Base-by-base conservation (phyloP, 2,329 filamentous ascomycete genomes). In the Venturia asperata region DNA sequence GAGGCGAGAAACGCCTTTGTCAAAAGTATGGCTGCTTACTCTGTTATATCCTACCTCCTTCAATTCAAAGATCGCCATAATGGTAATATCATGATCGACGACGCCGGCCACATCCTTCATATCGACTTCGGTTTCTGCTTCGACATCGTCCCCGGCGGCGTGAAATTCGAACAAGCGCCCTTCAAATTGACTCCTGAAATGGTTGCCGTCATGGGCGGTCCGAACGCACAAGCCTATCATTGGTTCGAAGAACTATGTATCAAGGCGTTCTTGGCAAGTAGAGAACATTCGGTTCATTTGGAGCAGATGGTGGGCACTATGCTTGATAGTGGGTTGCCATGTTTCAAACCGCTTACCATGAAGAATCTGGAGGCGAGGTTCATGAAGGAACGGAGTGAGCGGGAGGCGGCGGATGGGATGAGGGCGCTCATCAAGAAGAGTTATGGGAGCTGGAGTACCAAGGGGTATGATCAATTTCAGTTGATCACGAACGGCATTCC, bases 101-200 rank as follows among this genome's bases (percentile, higher is more conserved):
- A 97, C 72, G 90, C 89, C 0, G 94, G 95, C 4, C 94, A 99
- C 77, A 96, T 99, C 72, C 85, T 99, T 64, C 94, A 99, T 79
- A 97, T 99, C 70, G 94, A 99, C 76, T 99, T 99, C 73, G 94
- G 94, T 11, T 99, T 99, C 83, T 97, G 93, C 79, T 99, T 99
- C 78, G 95, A 99, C 73, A 97, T 99, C 70, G 94, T 92, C 1
- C 94, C 94, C 0, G 94, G 94, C 61, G 94, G 95, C 67, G 92
- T 99, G 72, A 93, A 92, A 71, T 99, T 99, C 74, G 94, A 99
- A 80, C 89, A 94, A 30, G 94, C 94, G 0, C 94, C 94, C 0
- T 99, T 99, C 83, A 99, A 99, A 79, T 85, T 99, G 64, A 99
- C 94, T 0, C 85, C 87, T 9, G 94, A 99, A 75, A 99, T 99